phyloP scores from a whole-genome alignment of 805 yeast genomes.

The Saccharomycopsis schoenii region DNA sequence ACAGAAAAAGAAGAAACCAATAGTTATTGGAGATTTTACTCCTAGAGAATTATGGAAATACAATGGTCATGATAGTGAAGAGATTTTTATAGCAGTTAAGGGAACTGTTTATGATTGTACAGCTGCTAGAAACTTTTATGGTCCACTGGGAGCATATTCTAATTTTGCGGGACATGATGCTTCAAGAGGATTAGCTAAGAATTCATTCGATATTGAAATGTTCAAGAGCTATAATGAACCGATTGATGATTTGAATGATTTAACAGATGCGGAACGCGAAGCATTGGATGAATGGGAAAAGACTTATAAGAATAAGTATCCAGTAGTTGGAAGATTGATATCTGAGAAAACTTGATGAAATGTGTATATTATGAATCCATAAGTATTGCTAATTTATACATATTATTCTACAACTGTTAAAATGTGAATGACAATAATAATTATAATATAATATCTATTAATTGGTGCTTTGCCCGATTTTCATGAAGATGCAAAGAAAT shows the following conservation, averaged over 20 bases:
- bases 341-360: conserved; percentile 24
- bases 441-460: not conserved
- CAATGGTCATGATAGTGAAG: conserved; percentile 73
- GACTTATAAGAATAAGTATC: conserved; percentile 74
- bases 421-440: not conserved
- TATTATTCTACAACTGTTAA: not conserved
- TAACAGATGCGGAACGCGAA: conserved; percentile 49
- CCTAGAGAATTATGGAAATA: conserved; percentile 63
- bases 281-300: conserved; percentile 78
- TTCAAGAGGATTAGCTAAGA: conserved; percentile 80
- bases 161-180: conserved; percentile 97
- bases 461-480: not conserved
- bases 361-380: not conserved
- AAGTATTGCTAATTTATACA: not conserved
- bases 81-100: conserved; percentile 76
- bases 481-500: not conserved
- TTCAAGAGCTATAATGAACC: conserved; percentile 67
- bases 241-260: conserved; percentile 59
- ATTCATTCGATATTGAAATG: conserved; percentile 66
- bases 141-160: conserved; percentile 92
- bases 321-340: conserved; percentile 64
- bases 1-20: conserved; percentile 24
- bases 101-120: conserved; percentile 83
- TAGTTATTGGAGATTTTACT: conserved; percentile 46
- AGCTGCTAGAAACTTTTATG: conserved; percentile 74